A percentile compares a stretch with the other conserved stretches of the same genome.
phyloP scores from a whole-genome alignment of 108 stramenopile species.

The Conticribra weissflogii region DNA sequence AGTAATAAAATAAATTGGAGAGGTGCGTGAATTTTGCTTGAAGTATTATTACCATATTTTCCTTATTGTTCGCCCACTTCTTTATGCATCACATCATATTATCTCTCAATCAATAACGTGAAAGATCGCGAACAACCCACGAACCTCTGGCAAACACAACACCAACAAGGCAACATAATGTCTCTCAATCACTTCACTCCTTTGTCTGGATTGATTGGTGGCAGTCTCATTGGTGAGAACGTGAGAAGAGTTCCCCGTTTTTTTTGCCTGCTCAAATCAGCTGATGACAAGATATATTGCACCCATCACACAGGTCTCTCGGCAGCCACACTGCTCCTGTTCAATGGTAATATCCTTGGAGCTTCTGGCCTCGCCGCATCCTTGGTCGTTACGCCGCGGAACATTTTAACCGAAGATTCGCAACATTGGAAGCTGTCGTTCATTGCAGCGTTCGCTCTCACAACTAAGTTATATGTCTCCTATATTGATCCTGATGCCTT shows the following conservation, averaged over 20 bases:
- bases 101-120: no score
- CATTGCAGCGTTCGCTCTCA: conserved; percentile 55
- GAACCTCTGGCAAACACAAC: conserved; percentile 49
- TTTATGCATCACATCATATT: no score
- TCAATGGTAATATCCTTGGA: conserved; percentile 79
- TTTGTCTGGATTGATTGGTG: conserved; percentile 28
- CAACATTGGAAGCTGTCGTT: conserved; percentile 65
- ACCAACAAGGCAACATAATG: conserved; percentile 45
- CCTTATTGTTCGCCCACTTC: no score
- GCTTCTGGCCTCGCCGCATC: conserved; percentile 62
- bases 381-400: conserved; percentile 37
- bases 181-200: conserved; percentile 47
- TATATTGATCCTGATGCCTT: conserved; percentile 39
- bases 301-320: conserved; percentile 21
- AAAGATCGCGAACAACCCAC: conserved; percentile 32
- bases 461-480: conserved; percentile 31
- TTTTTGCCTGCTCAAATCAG: no score
- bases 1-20: no score
- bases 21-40: no score
- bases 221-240: conserved; percentile 27
- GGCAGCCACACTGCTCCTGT: conserved; percentile 56
- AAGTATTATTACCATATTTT: no score
- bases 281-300: no score
- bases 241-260: neutral
- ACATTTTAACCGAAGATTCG: conserved; percentile 30